Conservation (phyloP, 352 stramenopile genomes). For the Phytopythium delawarense region DNA sequence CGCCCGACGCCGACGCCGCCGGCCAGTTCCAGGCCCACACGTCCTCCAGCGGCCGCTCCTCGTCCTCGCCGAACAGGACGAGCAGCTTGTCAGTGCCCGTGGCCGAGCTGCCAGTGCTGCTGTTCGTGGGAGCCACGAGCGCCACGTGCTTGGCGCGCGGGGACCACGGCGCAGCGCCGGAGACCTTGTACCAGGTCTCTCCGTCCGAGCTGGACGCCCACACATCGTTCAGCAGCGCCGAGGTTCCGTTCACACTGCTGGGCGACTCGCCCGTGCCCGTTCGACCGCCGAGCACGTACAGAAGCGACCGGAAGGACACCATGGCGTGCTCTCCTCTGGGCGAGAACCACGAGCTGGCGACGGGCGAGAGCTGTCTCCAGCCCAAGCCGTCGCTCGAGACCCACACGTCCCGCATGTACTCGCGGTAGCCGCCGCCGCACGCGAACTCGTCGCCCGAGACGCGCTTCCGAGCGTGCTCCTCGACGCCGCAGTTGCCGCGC, state of each 20-base stretch:
- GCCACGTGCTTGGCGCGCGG: conserved; percentile 51
- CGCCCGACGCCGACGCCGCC: conserved; percentile 5
- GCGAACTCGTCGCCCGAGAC: conserved; percentile 55
- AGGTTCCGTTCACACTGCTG: conserved; percentile 11
- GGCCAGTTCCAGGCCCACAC: conserved; percentile 56
- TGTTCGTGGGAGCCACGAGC: conserved; percentile 33
- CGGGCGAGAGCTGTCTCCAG: conserved; percentile 39
- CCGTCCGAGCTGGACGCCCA: conserved; percentile 50
- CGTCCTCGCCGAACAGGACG: conserved; percentile 59
- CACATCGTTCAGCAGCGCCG: conserved; percentile 59
- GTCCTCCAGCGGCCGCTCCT: conserved; percentile 49
- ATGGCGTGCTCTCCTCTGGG: conserved; percentile 68
- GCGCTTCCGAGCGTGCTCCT: conserved; percentile 48
- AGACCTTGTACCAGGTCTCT: conserved; percentile 34
- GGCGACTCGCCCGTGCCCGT: conserved; percentile 24
- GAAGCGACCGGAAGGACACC: conserved; percentile 43
- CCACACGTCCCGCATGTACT: conserved; percentile 75
- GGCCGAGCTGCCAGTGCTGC: conserved; percentile 38
- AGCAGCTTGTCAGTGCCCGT: conserved; percentile 40
- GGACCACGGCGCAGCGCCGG: conserved; percentile 32
- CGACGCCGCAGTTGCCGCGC: conserved; percentile 58
- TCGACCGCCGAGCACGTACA: conserved; percentile 61
- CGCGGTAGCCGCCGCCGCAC: conserved; percentile 54
- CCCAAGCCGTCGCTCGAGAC: conserved; percentile 50
- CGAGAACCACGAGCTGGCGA: conserved; percentile 31